Base-by-base conservation (phyloP, 805 yeast genomes). In the Ogataea haglerorum region DNA sequence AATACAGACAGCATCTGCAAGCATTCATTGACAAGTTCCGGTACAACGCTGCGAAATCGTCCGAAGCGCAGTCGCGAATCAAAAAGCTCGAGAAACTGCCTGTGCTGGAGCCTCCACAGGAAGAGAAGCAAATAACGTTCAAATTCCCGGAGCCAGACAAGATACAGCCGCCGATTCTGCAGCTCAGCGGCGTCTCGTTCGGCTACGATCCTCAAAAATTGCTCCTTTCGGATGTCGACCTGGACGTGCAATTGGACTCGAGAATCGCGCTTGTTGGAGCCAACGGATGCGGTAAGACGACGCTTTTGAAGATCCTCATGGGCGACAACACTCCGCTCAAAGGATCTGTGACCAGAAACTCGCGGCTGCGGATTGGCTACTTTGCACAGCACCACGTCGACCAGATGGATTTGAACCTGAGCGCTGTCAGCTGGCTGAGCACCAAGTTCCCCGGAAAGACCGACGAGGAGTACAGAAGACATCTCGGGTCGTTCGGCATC, bases 321-420 rank as follows among this genome's bases (percentile, higher is more conserved):
- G 96, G 86, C 48, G 78, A 71, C 50, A 67, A 85, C 38, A 68
- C 69, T 16, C 97, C 99, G 2, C 58, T 80, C 31, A 71, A 67
- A n/a, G 99, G 99, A 41, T 72, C 75, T 41, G 83, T 90, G 15
- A 75, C 87, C 16, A 78, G 78, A 49, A 90, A 93, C 57, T 83
- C 93, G 30, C 76, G 97, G 53, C 69, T 93, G 52, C 78, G 98
- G 67, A 85, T 93, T 40, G 98, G 96, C 13, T 93, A 93, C 64
- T 93, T 93, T 68, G 97, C 99, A 12, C 99, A 93, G 69, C 98
- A 93, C 63, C 99, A 93, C 57, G 95, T 93, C 51, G 99, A 93
- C 56, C 83, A 90, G n/a, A 86, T 93, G 96, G 98, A 93, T 58
- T 69, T 90, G 52, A 73, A 64, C 12, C 67, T 78, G 31, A 84